Evolutionary conservation across 139 green algal genomes (phyloP), one percentile per base, ranked within the genome.

Genomic region (Dunaliella primolecta): DNA sequence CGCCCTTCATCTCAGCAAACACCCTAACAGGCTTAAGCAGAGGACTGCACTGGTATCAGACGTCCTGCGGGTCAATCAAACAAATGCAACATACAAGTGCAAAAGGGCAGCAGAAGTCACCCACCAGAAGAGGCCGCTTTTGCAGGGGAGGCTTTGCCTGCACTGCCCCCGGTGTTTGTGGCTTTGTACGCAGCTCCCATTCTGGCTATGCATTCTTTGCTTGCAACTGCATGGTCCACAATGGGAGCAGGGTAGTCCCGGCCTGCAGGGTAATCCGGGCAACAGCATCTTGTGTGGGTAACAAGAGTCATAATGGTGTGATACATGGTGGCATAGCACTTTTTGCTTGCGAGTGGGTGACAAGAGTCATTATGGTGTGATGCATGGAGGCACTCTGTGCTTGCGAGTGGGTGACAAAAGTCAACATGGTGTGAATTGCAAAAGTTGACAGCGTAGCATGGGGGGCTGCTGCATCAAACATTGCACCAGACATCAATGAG

Each of bases 201-300:
- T 36, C 91, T 87, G 0, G 75, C 85, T 80, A 97, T 96, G 90
- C 93, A 94, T 78, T 81, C 86, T 80, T 96, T 98, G 78, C 64
- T 86, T 1, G 87, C 91, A 0, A 80, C 55, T 0, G 86, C 86
- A 89, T 98, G 95, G 82, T 98, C 95, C 21, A 97, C 93, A 57
- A 98, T 94, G 25, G 96, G 96, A 31, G 81, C 84, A 0, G 97
- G 97, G 91, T 99, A 99, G 90, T 99, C 96, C 31, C 90, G 91
- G 27, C 97, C 97, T 20, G 99, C 92, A 38, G 98, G 88, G 88
- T 96, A 98, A 1, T 3, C 36, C 31, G 75, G 23, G 30, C n/a
- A n/a, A n/a, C n/a, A n/a, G n/a, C n/a, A n/a, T n/a, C n/a, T 34
- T 57, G 57, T 78, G 72, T 36, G 82, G 85, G 37, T 3, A 21